Evolutionary conservation across 2,329 filamentous ascomycete genomes (phyloP), one percentile per base, ranked within the genome.

Genomic region (Aureobasidium sp.): DNA sequence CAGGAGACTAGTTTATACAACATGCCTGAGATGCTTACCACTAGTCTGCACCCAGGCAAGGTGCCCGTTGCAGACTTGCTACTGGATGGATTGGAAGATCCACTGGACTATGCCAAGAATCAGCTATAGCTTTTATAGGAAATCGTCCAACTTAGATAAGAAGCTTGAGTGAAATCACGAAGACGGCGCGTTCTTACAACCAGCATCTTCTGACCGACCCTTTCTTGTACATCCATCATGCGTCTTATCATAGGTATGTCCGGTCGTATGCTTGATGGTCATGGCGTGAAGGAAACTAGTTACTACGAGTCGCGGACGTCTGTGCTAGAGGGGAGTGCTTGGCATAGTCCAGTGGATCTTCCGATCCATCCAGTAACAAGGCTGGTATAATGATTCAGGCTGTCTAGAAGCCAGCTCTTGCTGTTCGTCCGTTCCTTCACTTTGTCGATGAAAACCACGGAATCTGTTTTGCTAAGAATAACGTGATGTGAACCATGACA

Each of bases 401-500:
- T n/a, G 37, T 31, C 25, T 43, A 27, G 17, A 43, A 31, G 19
- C 15, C 37, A 42, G 51, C 51, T 27, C 21, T 53, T 38, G 17
- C 23, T 53, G 33, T 25, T 19, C 13, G 25, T 37, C 19, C 21
- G 21, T 2, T 19, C 17, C 5, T 42, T 31, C n/a, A 17, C 17
- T 27, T 55, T 37, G 37, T 42, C n/a, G 37, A 55, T 31, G 29
- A 55, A 15, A 29, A 38, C n/a, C 29, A 29, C 49, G 29, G 40
- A 55, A 55, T 25, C 37, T 19, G 31, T 55, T 13, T 53, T 55
- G 38, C 51, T 57, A 42, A 49, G 27, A 49, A 29, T 46, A 46
- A 57, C 58, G 58, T 60, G 40, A 58, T 43, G 38, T 60, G 13
- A 54, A 46, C 25, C 21, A 60, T 37, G 46, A 60, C 33, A 37